A percentile compares a stretch with the other conserved stretches of the same genome.
phyloP scores from a whole-genome alignment of 106 monocot species.

The Dendrobium chrysotoxum region DNA sequence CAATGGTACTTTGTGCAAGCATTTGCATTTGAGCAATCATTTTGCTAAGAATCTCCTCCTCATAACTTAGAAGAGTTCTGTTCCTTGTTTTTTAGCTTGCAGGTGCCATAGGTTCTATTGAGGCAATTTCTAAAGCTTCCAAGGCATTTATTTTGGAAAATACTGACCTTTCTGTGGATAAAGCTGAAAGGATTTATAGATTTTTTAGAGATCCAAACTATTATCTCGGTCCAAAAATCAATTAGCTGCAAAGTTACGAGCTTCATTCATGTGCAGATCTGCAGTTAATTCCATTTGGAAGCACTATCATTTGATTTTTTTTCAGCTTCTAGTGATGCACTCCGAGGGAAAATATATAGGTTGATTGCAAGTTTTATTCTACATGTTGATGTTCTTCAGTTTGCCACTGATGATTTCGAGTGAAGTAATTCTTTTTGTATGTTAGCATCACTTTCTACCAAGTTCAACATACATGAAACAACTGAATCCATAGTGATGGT shows the following conservation, averaged over 20 bases:
- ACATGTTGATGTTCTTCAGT: not conserved
- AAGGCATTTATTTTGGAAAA: slow-evolving; percentile 71
- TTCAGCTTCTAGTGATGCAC: not conserved
- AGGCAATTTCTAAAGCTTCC: slow-evolving; percentile 83
- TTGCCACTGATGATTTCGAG: not conserved
- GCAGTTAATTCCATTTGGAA: not conserved
- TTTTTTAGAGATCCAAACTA: slow-evolving; percentile 86
- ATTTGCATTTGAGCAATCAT: not conserved
- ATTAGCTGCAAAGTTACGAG: not conserved
- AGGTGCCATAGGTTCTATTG: slow-evolving; percentile 82
- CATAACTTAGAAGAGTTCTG: not conserved
- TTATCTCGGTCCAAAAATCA: slow-evolving; percentile 70
- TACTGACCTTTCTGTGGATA: slow-evolving; percentile 86
- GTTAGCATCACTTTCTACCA: not conserved
- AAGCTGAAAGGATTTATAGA: slow-evolving; percentile 72
- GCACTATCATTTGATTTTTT: not conserved
- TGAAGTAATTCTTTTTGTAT: not conserved
- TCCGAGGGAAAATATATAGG: not conserved
- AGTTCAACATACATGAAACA: no score
- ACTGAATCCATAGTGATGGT: not conserved
- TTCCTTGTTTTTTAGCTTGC: slow-evolving; percentile 48
- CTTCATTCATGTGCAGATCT: not conserved
- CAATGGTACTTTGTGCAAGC: not conserved
- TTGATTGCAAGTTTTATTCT: not conserved
- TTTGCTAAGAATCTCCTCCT: not conserved